Evolutionary conservation across 2,329 filamentous ascomycete genomes (phyloP), one percentile per base, ranked within the genome.

Genomic region (Penicillium fuscoglaucum): DNA sequence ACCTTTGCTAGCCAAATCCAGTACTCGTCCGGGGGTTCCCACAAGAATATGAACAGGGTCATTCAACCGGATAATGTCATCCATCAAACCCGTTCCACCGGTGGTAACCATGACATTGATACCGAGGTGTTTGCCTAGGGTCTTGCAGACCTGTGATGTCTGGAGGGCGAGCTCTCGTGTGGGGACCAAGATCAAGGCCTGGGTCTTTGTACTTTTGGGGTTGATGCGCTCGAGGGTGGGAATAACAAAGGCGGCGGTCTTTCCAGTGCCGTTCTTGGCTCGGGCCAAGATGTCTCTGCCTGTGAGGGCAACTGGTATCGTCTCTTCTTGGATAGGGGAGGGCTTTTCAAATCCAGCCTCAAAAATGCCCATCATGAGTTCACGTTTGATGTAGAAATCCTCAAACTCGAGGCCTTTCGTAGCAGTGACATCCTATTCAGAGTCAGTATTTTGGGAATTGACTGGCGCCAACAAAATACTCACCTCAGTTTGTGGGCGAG

Each of bases 91-190:
- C 43, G 95, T 98, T 70, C 95, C 95, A 77, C 95, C 95, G 26
- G 96, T 99, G 48, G 93, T 97, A 66, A 99, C 96, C 96, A 99
- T 99, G 71, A 99, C 93, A 72, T 99, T 98, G 78, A 99, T 84
- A 57, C 92, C 92, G 41, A 99, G 87, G 73, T 99, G 93, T 79
- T 99, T 98, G 63, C 96, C 96, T 47, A 99, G 85, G 13, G 89
- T 97, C 83, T 98, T 99, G 86, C 95, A 99, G 66, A 99, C 95
- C 79, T 99, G 95, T 50, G 96, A 99, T 60, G 95, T 99, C 78
- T 99, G 95, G 78, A 99, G 88, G 55, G 96, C 96, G 68, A 99
- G 83, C 80, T 99, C 95, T 85, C 95, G 85, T 63, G 95, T 99
- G 37, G 95, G 96, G 45, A 99, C 95, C 57, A 99, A 87, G 69